These are phyloP conservation scores for Pinus albicaulis DNA, from an alignment of 75 land plant genomes.

Conservation along the genomic window DNA sequence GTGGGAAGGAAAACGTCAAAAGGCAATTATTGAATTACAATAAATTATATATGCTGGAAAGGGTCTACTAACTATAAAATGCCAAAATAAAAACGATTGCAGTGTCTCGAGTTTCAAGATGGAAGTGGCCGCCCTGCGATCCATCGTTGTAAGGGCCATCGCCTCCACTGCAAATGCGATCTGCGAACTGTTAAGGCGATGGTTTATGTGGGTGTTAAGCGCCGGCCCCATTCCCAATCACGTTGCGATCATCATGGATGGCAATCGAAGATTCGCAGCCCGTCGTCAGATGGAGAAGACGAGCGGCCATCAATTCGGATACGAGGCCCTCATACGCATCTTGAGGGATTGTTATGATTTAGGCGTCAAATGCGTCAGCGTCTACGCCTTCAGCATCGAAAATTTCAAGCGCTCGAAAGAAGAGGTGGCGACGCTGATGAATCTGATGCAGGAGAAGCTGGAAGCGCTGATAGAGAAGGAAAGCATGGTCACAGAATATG, in stretches of 20 bases:
- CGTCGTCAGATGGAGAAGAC: slow-evolving; percentile 7
- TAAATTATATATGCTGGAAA: too few relatives aligned
- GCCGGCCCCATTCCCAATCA: slow-evolving; percentile 42
- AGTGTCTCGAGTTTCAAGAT: too few relatives aligned
- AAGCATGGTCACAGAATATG: slow-evolving; percentile 15
- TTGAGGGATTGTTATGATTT: slow-evolving; percentile 33
- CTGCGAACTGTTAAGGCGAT: too few relatives aligned
- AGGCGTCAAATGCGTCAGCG: slow-evolving; percentile 36
- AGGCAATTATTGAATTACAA: too few relatives aligned
- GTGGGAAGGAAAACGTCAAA: too few relatives aligned
- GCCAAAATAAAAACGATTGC: too few relatives aligned
- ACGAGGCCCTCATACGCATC: slow-evolving; percentile 13
- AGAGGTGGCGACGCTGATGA: slow-evolving; percentile 40
- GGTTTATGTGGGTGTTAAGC: neutral
- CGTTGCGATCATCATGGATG: slow-evolving; percentile 61
- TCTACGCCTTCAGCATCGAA: slow-evolving; percentile 57
- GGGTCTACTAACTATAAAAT: too few relatives aligned
- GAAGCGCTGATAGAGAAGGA: slow-evolving; percentile 25
- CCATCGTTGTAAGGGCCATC: too few relatives aligned
- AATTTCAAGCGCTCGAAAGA: slow-evolving; percentile 34
- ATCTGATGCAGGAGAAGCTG: slow-evolving; percentile 39
- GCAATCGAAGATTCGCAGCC: slow-evolving; percentile 39
- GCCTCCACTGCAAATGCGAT: too few relatives aligned
- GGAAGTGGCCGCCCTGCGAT: too few relatives aligned
- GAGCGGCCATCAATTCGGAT: slow-evolving; percentile 35